Evolutionary conservation across 352 stramenopile species (phyloP), one percentile per base, ranked within the genome.

Genomic region (Phytophthora melonis): DNA sequence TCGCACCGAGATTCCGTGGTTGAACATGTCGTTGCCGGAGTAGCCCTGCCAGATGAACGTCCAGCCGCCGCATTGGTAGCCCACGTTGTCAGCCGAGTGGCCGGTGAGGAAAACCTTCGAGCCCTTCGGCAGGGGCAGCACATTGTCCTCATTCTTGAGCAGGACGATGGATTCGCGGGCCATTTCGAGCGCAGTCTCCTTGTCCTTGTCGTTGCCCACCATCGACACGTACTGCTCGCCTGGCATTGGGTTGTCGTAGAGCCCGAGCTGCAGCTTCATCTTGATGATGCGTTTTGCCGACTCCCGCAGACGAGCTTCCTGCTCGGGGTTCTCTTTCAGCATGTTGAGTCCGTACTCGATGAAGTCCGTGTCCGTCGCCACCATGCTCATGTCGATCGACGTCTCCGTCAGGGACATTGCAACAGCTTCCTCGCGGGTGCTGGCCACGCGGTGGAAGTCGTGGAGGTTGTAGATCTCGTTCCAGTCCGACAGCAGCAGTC

Each of bases 401-500:
- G 87, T 92, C 14, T 54, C 14, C 47, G 30, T 16, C 9, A 54
- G 47, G 9, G 47, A 54, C 47, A 19, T 32, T 5, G 47, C 47
- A 2, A 54, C 47, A 32, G 47, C 47, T 54, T 54, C 47, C 21
- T 56, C 49, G 21, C 19, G 19, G 49, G 19, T 56, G 14, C 9
- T 56, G 49, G 39, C 36, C 14, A 54, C 47, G 13, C 47, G 47
- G 47, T 54, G 47, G n/a, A 54, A 54, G 21, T 54, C 47, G 47
- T 54, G 47, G 47, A 54, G 47, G 7, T 61, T 93, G 47, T 88
- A 82, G 25, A 97, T 97, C 75, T 97, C 92, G 11, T 72, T 71
- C 76, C 94, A 98, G 71, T 98, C 92, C 1, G 92, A 97, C 10
- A 97, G 88, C 19, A 97, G 25, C 58, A 97, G 72, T 7, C 91